phyloP scores from a whole-genome alignment of 2,329 filamentous ascomycete genomes.

The Alternaria burnsii region DNA sequence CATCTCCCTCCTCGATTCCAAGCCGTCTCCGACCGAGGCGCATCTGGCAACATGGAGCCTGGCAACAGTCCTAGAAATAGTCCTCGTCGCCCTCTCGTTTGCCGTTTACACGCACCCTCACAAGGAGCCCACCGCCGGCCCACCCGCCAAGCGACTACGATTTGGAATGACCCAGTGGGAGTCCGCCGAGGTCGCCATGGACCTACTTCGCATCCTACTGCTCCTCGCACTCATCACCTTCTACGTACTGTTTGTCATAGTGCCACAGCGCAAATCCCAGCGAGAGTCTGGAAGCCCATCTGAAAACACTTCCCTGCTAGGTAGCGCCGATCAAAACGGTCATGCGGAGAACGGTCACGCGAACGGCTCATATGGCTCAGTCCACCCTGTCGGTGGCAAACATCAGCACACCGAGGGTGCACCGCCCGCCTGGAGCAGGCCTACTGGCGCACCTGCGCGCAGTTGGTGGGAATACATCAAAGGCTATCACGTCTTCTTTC shows the following conservation, averaged over 20 bases:
- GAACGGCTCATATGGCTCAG: slow-evolving; percentile 64
- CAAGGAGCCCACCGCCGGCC: slow-evolving; percentile 65
- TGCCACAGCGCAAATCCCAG: slow-evolving; percentile 31
- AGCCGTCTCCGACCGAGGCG: slow-evolving; percentile 78
- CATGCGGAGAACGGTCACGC: slow-evolving; percentile 58
- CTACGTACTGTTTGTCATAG: slow-evolving; percentile 65
- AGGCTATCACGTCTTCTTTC: slow-evolving; percentile 93
- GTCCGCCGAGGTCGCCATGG: slow-evolving; percentile 70
- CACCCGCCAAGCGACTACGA: slow-evolving; percentile 28
- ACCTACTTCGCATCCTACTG: slow-evolving; percentile 72
- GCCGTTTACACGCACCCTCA: slow-evolving; percentile 74
- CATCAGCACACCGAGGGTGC: slow-evolving; percentile 64
- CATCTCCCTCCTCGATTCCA: slow-evolving; percentile 85
- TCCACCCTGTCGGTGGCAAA: slow-evolving; percentile 53
- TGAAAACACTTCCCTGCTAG: slow-evolving; percentile 72
- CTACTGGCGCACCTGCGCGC: slow-evolving; percentile 82
- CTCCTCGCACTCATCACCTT: slow-evolving; percentile 67
- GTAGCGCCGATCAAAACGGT: slow-evolving; percentile 55
- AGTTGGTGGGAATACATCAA: slow-evolving; percentile 97
- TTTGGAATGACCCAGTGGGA: slow-evolving; percentile 66
- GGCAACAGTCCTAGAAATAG: slow-evolving; percentile 74
- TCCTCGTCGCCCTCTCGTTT: slow-evolving; percentile 74
- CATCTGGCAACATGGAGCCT: slow-evolving; percentile 83
- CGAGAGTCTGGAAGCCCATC: slow-evolving; percentile 47
- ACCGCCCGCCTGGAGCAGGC: slow-evolving; percentile 85